Conservation (phyloP, 345 rosid genomes). For the Populus ilicifolia region DNA sequence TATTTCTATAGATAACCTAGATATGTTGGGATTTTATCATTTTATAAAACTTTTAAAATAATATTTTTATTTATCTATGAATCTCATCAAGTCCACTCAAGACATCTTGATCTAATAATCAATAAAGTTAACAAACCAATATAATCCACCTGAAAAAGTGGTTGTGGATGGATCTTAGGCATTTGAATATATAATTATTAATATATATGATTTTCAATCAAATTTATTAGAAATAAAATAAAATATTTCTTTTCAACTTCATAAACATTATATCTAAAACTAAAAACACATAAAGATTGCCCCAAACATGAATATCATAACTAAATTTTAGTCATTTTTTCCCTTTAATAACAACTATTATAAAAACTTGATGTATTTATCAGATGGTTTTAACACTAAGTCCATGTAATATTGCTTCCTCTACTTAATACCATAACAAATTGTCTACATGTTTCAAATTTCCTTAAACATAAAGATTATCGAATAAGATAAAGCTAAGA, state of each 20-base stretch:
- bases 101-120: not conserved
- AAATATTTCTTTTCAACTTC: not conserved
- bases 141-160: not conserved
- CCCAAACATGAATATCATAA: not conserved
- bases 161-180: not conserved
- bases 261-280: not conserved
- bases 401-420: not conserved
- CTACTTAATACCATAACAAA: not conserved
- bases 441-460: not conserved
- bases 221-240: not conserved
- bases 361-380: not conserved
- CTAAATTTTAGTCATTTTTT: not conserved
- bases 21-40: too few species aligned
- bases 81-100: too few species aligned
- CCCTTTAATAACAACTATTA: not conserved
- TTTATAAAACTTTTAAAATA: too few species aligned
- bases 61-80: rapidly evolving
- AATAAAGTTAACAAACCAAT: not conserved
- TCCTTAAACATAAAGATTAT: not conserved
- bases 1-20: not conserved
- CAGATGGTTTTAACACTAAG: not conserved
- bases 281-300: not conserved
- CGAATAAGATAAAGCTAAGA: not conserved
- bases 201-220: not conserved
- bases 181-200: not conserved